Percentiles rank a stretch among this genome's conserved stretches.
These are phyloP conservation scores for Plantago rigida DNA, from an alignment of 305 asterid species.

Conservation along the genomic window DNA sequence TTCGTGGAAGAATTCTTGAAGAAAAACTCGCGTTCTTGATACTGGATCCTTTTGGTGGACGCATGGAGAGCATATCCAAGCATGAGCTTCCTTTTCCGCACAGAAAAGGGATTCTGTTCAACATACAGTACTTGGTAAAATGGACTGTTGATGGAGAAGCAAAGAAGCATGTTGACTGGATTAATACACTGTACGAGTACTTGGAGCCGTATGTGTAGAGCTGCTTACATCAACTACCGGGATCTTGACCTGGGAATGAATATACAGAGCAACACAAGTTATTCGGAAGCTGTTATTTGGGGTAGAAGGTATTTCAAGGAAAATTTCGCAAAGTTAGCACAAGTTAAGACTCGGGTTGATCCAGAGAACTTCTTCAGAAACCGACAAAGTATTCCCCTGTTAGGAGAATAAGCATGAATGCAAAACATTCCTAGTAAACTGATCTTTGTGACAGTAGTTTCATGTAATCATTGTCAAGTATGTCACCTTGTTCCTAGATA, in stretches of 20 bases:
- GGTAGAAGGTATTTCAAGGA: conserved; percentile 38
- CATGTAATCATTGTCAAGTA: background rate
- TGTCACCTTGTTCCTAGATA: too few species aligned
- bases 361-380: conserved; percentile 35
- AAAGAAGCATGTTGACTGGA: conserved; percentile 34
- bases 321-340: conserved; percentile 36
- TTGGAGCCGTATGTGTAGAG: conserved; percentile 36
- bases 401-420: conserved; percentile 19
- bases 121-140: conserved; percentile 37
- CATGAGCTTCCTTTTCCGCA: conserved; percentile 40
- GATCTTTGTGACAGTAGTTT: too few species aligned
- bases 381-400: conserved; percentile 38
- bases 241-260: conserved; percentile 44
- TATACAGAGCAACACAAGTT: conserved; percentile 21
- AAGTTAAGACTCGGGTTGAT: conserved; percentile 35
- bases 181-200: conserved; percentile 24
- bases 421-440: too few species aligned
- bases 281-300: conserved; percentile 33
- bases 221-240: conserved; percentile 35
- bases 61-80: conserved; percentile 30
- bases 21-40: conserved; percentile 29
- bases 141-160: conserved; percentile 32
- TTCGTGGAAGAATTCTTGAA: conserved; percentile 22
- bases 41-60: conserved; percentile 47
- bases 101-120: conserved; percentile 40